Evolutionary conservation across 441 rosid genomes (phyloP).

Genomic region (Codiaeum variegatum): DNA sequence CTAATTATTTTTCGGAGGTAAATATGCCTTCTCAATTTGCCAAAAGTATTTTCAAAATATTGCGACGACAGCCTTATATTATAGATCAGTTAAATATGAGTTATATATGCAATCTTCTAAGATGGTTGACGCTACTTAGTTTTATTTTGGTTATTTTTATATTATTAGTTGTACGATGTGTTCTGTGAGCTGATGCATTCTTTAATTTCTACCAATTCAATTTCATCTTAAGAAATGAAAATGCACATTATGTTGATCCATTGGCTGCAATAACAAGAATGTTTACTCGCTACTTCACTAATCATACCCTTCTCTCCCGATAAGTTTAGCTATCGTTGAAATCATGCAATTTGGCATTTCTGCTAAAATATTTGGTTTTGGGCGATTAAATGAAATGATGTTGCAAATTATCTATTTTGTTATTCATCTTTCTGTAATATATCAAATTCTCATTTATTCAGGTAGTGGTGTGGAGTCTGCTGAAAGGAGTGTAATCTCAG

Average conservation of each 20-base stretch:
- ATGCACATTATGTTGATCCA: neutral
- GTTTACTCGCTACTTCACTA: neutral
- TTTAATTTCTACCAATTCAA: neutral
- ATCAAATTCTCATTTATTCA: constrained; percentile 25
- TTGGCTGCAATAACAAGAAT: neutral
- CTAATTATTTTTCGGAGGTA: too few species aligned
- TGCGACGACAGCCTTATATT: neutral
- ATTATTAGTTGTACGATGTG: neutral
- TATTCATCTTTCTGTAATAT: constrained; percentile 6
- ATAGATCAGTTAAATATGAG: constrained; percentile 1
- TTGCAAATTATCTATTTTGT: neutral
- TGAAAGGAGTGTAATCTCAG: constrained; percentile 80
- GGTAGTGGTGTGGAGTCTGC: constrained; percentile 97
- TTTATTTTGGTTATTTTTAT: neutral
- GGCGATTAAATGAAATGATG: neutral
- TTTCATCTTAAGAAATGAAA: neutral
- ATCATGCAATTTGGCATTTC: neutral
- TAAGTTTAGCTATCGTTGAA: neutral
- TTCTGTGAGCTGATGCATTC: neutral
- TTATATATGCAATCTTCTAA: neutral
- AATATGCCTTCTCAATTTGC: too few species aligned
- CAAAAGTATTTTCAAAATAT: too few species aligned
- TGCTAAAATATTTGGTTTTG: neutral
- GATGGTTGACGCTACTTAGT: neutral
- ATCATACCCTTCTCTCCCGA: neutral